Evolutionary conservation across 352 stramenopile species (phyloP), one percentile per base, ranked within the genome.

Genomic region (Phytopythium montanum): DNA sequence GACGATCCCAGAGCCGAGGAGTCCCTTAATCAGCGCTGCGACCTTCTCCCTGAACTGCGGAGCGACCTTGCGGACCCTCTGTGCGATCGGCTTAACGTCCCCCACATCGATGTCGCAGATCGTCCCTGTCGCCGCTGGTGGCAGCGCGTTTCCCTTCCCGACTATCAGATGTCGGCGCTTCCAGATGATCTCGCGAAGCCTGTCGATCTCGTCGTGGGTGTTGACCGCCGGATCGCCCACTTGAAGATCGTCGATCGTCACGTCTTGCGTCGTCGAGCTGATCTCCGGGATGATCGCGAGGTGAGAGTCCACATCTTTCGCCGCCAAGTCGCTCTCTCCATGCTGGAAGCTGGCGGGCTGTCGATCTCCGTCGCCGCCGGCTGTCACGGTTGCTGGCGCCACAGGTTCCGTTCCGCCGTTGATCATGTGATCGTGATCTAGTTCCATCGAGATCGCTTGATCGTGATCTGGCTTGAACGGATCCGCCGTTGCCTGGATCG

Each of bases 101-200:
- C 69, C 60, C 0, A 74, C 62, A 21, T 81, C 72, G 18, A 78
- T 74, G 23, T 79, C 70, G 16, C 70, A 79, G 0, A 76, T n/a
- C 0, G 65, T 68, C 0, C 70, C 68, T 2, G 52, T 29, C 0
- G 64, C 69, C 1, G 65, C 25, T 0, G 53, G 61, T 1, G 69
- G 64, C 0, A 66, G 19, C 0, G 66, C 64, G 18, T 77, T 74
- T 0, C 62, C 64, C 23, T 70, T 73, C 0, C 65, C 63, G 54
- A 76, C 75, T 3, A 80, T 18, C 13, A 69, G 60, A 9, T 59
- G 41, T 9, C 31, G 10, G 0, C 38, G 14, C 7, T 45, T 44
- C 68, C 61, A 72, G 13, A 81, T 58, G 16, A 69, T 68, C 0
- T 49, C 28, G 0, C 52, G 48, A 1, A 77, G 10, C 7, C 26